These are phyloP conservation scores for Hylodesmum podocarpum DNA, from an alignment of 306 rosid species.

Conservation along the genomic window DNA sequence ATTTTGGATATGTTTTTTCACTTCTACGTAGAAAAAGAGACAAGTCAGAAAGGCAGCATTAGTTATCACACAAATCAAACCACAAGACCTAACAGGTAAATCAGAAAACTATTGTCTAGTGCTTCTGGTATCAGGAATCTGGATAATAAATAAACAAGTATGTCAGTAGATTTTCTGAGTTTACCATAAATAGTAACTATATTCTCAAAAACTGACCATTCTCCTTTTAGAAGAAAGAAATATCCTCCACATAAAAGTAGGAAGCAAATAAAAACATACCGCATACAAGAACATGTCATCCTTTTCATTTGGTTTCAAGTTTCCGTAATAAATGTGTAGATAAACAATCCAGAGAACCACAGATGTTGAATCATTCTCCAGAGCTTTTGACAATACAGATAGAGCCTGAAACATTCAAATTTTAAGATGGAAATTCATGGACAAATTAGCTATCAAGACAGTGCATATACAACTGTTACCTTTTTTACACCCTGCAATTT, in stretches of 20 bases:
- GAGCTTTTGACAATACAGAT: constrained; percentile 67
- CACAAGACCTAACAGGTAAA: constrained; percentile 9
- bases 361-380: constrained; percentile 75
- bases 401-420: constrained; percentile 72
- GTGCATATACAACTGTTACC: constrained; percentile 45
- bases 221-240: constrained; percentile 8
- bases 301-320: constrained; percentile 57
- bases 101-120: constrained; percentile 7
- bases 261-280: constrained; percentile 65
- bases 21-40: not conserved
- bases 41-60: not conserved
- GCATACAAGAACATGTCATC: constrained; percentile 90
- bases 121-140: constrained; percentile 11
- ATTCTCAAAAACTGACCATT: constrained; percentile 13
- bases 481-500: constrained; percentile 66
- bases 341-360: constrained; percentile 70
- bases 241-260: constrained; percentile 27
- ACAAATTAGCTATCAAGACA: constrained; percentile 14
- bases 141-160: constrained; percentile 12
- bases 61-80: not conserved
- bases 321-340: constrained; percentile 76
- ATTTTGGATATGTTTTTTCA: not conserved
- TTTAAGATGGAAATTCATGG: constrained; percentile 8
- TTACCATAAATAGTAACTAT: constrained; percentile 26
- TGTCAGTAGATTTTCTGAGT: constrained; percentile 14